Evolutionary conservation across 768 basidiomycete genomes (phyloP), one percentile per base, ranked within the genome.

Genomic region (Pleurotus ostreatus): DNA sequence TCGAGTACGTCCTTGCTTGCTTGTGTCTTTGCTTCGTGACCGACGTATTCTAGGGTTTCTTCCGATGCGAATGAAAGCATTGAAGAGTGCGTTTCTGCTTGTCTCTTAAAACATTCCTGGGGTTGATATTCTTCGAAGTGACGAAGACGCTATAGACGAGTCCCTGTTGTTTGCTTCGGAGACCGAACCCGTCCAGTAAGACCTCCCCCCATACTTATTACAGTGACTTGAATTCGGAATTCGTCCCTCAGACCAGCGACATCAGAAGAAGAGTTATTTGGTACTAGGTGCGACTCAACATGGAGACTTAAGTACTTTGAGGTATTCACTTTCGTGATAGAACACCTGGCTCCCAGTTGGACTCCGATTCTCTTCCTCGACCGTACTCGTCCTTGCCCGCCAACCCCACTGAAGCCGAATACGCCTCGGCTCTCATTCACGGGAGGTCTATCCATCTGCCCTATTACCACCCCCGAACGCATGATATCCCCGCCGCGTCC

Each of bases 401-500:
- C 16, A 34, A 49, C 37, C 25, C 74, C 49, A 63, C 73, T 3
- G 79, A 81, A 62, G 68, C 72, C 52, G 65, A 70, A 66, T 82
- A 76, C 58, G 79, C 86, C 7, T 74, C 86, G 20, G 77, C 78
- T 26, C 67, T 87, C 49, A 71, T 88, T 7, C 83, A 83, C 61
- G 88, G 88, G 0, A 85, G 88, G 25, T 72, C 78, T 26, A 59
- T 84, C 58, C 75, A 81, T 63, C 66, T 74, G 0, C 78, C 89
- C 0, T 76, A 70, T 63, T 74, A 77, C 44, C 85, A 88, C 59
- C 78, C 83, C 1, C 77, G 75, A 4, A 83, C 84, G 8, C 82
- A 92, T 72, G 70, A 73, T 57, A 78, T 92, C 55, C 93, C 94
- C 52, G 89, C 85, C 62, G 94, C 92, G 2, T 77, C 78, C 48